phyloP scores from a whole-genome alignment of 73 alveolate genomes.

The Symbiodinium pilosum region DNA sequence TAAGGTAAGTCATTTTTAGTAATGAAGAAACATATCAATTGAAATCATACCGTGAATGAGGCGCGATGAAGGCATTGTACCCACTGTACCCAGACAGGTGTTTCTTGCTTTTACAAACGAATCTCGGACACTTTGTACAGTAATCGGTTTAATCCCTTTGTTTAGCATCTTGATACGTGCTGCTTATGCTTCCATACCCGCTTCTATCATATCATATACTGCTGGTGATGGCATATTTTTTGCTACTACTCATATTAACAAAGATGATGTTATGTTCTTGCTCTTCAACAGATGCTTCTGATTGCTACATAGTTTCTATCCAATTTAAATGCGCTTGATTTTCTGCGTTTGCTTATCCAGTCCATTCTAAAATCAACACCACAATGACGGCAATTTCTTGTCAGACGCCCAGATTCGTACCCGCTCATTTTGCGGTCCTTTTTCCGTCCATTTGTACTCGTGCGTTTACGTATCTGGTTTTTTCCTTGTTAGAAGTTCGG shows the following conservation, averaged over 20 bases:
- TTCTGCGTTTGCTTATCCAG: too few relatives aligned
- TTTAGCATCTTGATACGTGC: background rate
- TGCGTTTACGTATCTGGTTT: too few relatives aligned
- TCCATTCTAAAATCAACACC: too few relatives aligned
- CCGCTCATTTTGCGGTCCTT: too few relatives aligned
- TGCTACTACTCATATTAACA: background rate
- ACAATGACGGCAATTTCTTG: too few relatives aligned
- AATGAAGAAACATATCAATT: background rate
- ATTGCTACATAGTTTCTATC: too few relatives aligned
- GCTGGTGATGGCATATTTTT: background rate
- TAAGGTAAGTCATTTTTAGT: background rate
- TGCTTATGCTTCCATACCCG: background rate
- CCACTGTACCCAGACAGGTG: background rate
- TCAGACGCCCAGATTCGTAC: too few relatives aligned
- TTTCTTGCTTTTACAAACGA: background rate
- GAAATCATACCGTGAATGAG: background rate
- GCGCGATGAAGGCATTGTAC: background rate
- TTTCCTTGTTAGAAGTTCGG: too few relatives aligned
- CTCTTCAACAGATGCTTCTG: too few relatives aligned
- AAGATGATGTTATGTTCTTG: background rate
- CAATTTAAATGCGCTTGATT: too few relatives aligned
- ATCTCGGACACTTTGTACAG: background rate
- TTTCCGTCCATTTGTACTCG: too few relatives aligned
- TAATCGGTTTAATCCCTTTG: background rate
- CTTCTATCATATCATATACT: background rate